phyloP scores from a whole-genome alignment of 371 early-diverging fungal genomes.

The Lichtheimia corymbifera region DNA sequence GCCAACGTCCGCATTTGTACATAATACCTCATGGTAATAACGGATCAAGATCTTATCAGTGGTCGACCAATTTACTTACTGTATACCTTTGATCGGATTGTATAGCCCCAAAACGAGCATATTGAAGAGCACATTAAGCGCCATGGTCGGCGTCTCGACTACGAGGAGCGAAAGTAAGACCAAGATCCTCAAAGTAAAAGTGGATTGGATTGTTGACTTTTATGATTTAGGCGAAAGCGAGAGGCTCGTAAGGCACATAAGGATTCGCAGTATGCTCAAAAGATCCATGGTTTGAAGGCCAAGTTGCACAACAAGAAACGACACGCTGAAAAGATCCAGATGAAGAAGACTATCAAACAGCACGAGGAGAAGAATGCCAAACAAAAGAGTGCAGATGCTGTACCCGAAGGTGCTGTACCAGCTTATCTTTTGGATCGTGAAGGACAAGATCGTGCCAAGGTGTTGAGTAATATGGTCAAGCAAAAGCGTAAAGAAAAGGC shows the following conservation, averaged over 20 bases:
- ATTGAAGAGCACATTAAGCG: conserved; percentile 99
- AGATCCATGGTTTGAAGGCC: conserved; percentile 98
- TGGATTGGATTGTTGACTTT: too few species aligned
- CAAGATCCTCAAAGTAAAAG: neutral
- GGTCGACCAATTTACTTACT: neutral
- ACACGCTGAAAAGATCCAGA: conserved; percentile 99
- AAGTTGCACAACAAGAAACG: conserved; percentile 99
- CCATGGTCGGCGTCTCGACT: conserved; percentile 97
- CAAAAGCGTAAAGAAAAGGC: conserved; percentile 99
- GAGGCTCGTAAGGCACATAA: conserved; percentile 95
- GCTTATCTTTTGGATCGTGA: conserved; percentile 99
- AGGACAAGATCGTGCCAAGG: conserved; percentile 94
- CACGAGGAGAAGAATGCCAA: conserved; percentile 96
- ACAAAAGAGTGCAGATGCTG: conserved; percentile 84
- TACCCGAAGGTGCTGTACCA: conserved; percentile 97
- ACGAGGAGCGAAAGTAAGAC: conserved; percentile 92
- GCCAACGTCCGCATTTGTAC: neutral
- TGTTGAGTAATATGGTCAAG: conserved; percentile 98
- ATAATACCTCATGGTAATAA: conserved; percentile 1
- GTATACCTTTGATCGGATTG: neutral
- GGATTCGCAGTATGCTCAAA: conserved; percentile 90
- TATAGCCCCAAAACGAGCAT: conserved; percentile 99
- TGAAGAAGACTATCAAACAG: conserved; percentile 99
- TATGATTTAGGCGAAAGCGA: conserved; percentile 83
- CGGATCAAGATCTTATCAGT: neutral